Evolutionary conservation across 1,284 basidiomycete species (phyloP), one percentile per base, ranked within the genome.

Genomic region (Thelephora terrestris): DNA sequence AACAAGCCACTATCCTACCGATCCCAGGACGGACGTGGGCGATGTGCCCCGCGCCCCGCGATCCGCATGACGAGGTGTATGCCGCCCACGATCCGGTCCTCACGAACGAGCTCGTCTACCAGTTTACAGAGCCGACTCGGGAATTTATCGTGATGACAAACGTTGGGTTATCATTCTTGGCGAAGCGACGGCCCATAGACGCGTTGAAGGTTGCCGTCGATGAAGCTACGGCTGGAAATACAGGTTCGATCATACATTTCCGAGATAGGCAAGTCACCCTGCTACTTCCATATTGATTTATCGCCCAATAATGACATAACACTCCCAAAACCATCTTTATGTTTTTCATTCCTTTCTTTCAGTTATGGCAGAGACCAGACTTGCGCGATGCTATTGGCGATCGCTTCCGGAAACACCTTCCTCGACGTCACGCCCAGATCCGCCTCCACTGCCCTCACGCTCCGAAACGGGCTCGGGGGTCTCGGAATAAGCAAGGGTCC

Each of bases 311-410:
- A 32, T 32, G 29, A 32, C 29, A 32, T 32, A 32, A 32, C 29
- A 32, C 12, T 12, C 29, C 7, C 29, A 32, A 32, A 42, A 37
- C 20, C 39, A 14, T 5, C 37, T 36, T 47, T 43, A 21, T 17
- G 2, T 23, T 45, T 36, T 47, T 56, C n/a, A 55, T 4, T 6
- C 18, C 39, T 17, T 6, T 17, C 39, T 17, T 53, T 12, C 54
- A 92, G 89, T 58, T 93, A 85, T 64, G 90, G 91, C 40, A 77
- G 86, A 45, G 85, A 91, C 61, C 88, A 96, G 61, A 86, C 88
- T 2, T 94, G 91, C 59, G 85, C 90, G 12, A 94, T 95, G 83
- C 78, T 92, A n/a, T 73, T 96, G 12, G 86, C 81, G 14, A 78
- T 78, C 48, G 82, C 85, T 2, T 76, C 81, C 54, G 85, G 85